These are phyloP conservation scores for Sugiyamaella novakii DNA, from an alignment of 1,139 yeast genomes.

Conservation along the genomic window DNA sequence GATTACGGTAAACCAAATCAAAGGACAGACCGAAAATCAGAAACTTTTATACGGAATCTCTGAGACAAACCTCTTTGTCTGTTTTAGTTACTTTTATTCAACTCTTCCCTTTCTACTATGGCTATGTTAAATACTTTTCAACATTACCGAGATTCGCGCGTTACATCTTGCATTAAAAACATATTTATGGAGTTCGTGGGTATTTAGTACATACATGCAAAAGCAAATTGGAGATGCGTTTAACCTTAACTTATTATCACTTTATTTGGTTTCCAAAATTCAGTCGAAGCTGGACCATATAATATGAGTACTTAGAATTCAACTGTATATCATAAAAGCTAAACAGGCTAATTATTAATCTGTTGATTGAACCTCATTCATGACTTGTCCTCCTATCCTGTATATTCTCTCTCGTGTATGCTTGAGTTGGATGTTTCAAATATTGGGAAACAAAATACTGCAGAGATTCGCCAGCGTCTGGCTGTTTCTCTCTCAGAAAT, in stretches of 20 bases:
- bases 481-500: too few species aligned
- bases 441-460: conserved; percentile 9
- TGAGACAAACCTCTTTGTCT: conserved; percentile 4
- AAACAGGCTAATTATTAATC: too few species aligned
- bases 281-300: too few species aligned
- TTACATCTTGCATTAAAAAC: conserved; percentile 14
- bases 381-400: too few species aligned
- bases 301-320: too few species aligned
- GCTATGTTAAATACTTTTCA: conserved; percentile 14
- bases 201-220: conserved; percentile 3
- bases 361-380: too few species aligned
- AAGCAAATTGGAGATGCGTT: conserved; percentile 2
- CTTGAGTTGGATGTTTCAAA: too few species aligned
- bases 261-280: too few species aligned
- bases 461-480: too few species aligned
- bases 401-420: too few species aligned
- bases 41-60: conserved; percentile 13
- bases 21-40: conserved; percentile 10
- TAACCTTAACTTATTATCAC: conserved; percentile 6
- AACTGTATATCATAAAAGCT: too few species aligned
- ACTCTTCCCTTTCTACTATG: conserved; percentile 9
- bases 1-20: conserved; percentile 13
- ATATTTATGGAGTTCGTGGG: conserved; percentile 9
- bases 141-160: conserved; percentile 17
- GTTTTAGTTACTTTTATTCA: conserved; percentile 3